Evolutionary conservation across 2,329 filamentous ascomycete genomes (phyloP), one percentile per base, ranked within the genome.

Genomic region (Diaporthe aspalathi): DNA sequence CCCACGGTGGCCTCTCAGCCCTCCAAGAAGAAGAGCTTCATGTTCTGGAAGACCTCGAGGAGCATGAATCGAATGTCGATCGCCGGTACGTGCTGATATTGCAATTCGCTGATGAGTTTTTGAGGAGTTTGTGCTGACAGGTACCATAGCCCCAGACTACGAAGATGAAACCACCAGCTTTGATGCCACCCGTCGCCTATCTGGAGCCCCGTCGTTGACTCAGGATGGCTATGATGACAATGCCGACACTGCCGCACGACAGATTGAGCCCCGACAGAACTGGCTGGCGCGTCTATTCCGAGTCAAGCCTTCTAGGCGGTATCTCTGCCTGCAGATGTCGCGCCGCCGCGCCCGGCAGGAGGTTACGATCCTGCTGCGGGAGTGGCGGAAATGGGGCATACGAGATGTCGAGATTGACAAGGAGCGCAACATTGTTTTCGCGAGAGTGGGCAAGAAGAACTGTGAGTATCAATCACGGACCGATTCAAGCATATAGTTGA

Each of bases 241-340:
- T 83, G 82, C 43, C n/a, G 67, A 73, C 79, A 14, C 40, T 43
- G 49, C 40, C n/a, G 45, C 67, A 14, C 86, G 87, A 70, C 87
- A 86, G 81, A 92, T 88, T 77, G 90, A 90, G 73, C 87, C 90
- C 38, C 91, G 90, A 78, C 91, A 94, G 77, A 97, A 92, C 76
- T 98, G 95, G 95, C 88, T 98, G 67, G 92, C 94, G 38, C 92
- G 94, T 20, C 89, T 98, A 56, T 94, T 98, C 83, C 90, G 94
- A 69, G 92, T 98, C 78, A 97, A 96, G 79, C 95, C 95, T 1
- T 93, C 92, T 0, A 91, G 86, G 20, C 89, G 90, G 74, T 87
- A 93, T 35, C 81, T 98, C 20, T 96, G 94, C 79, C 91, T 98
- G 79, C 87, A 87, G 4, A 86, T 94, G 29, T 89, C 92, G 6